These are phyloP conservation scores for Parafenestella ontariensis DNA, from an alignment of 2,329 filamentous ascomycete species.

Conservation along the genomic window DNA sequence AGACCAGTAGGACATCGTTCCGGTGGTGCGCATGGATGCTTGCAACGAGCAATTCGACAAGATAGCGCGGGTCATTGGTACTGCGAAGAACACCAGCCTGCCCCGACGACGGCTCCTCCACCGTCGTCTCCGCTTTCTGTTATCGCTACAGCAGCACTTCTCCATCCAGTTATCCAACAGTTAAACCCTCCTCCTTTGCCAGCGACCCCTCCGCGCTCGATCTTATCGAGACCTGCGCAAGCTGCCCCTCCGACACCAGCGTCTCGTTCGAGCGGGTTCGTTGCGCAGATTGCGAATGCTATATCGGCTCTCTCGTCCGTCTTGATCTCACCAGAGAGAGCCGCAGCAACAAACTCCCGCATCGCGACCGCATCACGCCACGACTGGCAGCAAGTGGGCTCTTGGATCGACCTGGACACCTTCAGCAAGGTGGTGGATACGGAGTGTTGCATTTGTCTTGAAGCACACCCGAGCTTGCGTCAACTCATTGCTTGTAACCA, in stretches of 20 bases:
- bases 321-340: background rate
- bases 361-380: background rate
- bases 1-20: background rate
- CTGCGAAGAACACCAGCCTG: background rate
- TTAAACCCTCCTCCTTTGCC: background rate
- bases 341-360: background rate
- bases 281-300: background rate
- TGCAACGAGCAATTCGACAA: background rate
- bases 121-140: background rate
- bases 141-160: background rate
- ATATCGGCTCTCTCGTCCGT: background rate
- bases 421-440: conserved; percentile 3
- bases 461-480: conserved; percentile 4
- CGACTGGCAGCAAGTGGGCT: background rate
- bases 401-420: background rate
- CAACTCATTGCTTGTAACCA: conserved; percentile 3
- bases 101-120: background rate
- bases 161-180: background rate
- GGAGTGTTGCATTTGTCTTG: conserved; percentile 5
- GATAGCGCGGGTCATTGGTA: background rate
- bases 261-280: background rate
- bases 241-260: background rate
- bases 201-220: background rate
- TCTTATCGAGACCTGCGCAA: background rate
- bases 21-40: background rate